Conservation (phyloP, 2,329 filamentous ascomycete species). For the Penicillium sp. region DNA sequence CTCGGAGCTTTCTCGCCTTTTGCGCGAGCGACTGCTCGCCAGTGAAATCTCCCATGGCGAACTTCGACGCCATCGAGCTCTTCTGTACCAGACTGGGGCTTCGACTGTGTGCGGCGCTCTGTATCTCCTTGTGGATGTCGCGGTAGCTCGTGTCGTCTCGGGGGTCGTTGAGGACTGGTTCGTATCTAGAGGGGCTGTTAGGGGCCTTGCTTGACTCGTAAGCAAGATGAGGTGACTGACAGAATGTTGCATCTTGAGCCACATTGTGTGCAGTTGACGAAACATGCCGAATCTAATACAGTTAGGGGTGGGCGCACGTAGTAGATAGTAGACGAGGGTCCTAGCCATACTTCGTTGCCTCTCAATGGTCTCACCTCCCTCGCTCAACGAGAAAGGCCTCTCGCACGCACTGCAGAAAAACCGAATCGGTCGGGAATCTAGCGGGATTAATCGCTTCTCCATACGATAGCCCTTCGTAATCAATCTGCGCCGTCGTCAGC, state of each 20-base stretch:
- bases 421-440: conserved; percentile 32
- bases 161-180: conserved; percentile 29
- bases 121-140: conserved; percentile 24
- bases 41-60: conserved; percentile 13
- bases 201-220: background rate
- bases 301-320: conserved; percentile 5
- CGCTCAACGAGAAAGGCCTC: conserved; percentile 28
- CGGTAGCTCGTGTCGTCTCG: conserved; percentile 26
- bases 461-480: conserved; percentile 39
- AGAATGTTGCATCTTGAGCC: conserved; percentile 29
- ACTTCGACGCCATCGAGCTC: conserved; percentile 21
- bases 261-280: conserved; percentile 28
- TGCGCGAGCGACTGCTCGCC: conserved; percentile 28
- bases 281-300: conserved; percentile 20
- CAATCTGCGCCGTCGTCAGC: conserved; percentile 22
- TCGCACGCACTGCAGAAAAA: conserved; percentile 35
- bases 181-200: conserved; percentile 22
- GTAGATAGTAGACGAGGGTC: too few relatives aligned
- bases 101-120: conserved; percentile 21
- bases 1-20: conserved; percentile 31
- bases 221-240: conserved; percentile 19
- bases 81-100: conserved; percentile 29
- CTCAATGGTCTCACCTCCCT: conserved; percentile 24
- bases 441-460: conserved; percentile 33
- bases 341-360: conserved; percentile 23